phyloP scores from a whole-genome alignment of 345 rosid genomes.

The Ceriops tagal region DNA sequence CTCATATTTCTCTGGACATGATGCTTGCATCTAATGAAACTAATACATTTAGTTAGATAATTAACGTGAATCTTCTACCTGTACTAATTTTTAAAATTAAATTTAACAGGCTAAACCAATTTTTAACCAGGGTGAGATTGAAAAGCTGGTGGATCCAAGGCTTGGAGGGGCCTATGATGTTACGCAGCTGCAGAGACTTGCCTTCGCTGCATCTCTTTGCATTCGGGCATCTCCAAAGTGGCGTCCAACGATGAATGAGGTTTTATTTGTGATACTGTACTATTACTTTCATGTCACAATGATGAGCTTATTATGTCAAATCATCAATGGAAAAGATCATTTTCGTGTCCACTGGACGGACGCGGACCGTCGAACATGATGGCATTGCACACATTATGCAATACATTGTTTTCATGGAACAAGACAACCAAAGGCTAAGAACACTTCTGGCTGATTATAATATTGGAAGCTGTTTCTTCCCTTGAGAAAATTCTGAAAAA shows the following conservation, averaged over 20 bases:
- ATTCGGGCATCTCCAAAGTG: conserved; percentile 68
- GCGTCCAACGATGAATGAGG: conserved; percentile 94
- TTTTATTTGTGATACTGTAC: conserved; percentile 16
- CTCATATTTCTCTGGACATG: too few relatives aligned
- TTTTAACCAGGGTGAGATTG: conserved; percentile 56
- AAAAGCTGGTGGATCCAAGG: conserved; percentile 71
- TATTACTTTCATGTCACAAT: too few relatives aligned
- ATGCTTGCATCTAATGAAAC: too few relatives aligned
- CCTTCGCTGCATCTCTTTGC: conserved; percentile 83
- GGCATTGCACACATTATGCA: conserved; percentile 3
- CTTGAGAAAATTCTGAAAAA: too few relatives aligned
- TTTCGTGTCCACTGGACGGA: neutral
- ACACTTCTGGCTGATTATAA: too few relatives aligned
- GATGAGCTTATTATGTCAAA: too few relatives aligned
- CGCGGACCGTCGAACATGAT: neutral
- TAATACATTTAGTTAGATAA: too few relatives aligned
- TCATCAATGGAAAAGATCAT: neutral
- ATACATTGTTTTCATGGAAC: neutral
- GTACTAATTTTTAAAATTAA: neutral
- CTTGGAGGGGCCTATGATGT: conserved; percentile 59
- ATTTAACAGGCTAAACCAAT: conserved; percentile 68
- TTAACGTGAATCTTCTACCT: neutral
- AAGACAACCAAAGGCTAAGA: too few relatives aligned
- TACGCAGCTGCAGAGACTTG: conserved; percentile 55
- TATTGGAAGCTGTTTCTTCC: too few relatives aligned